Evolutionary conservation across 2,329 filamentous ascomycete species (phyloP).

Genomic region (Phialophora tarda): DNA sequence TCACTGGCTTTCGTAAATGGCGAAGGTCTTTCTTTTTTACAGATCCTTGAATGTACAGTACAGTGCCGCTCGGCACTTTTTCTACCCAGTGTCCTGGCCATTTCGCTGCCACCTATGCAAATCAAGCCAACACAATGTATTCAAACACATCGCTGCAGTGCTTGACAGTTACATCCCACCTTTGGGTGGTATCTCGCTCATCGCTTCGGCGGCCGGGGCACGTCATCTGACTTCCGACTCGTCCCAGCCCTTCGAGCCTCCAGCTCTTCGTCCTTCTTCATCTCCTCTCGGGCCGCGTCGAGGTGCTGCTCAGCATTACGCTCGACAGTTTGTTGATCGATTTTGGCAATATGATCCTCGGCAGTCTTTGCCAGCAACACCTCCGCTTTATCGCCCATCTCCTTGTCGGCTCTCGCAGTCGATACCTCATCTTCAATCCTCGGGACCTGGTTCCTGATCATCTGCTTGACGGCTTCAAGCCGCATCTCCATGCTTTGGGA

Average conservation of each 20-base stretch:
- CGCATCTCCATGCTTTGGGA: neutral
- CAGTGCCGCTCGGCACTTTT: neutral
- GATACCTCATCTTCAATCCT: neutral
- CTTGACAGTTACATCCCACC: neutral
- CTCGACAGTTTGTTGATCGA: neutral
- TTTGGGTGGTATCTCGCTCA: neutral
- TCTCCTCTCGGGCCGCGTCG: neutral
- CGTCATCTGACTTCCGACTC: neutral
- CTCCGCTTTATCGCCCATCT: neutral
- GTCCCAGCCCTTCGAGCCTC: neutral
- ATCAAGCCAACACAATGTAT: neutral
- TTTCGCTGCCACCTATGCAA: neutral
- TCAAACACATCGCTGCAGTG: neutral
- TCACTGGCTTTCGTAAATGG: neutral
- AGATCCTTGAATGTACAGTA: slow-evolving; percentile 1
- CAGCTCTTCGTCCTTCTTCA: neutral
- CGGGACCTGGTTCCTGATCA: neutral
- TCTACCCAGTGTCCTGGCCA: neutral
- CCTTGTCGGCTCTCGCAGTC: neutral
- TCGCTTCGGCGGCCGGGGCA: neutral
- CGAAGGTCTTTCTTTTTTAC: neutral
- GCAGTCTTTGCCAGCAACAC: neutral
- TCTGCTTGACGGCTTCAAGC: neutral
- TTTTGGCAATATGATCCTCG: neutral
- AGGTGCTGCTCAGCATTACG: neutral